These are phyloP conservation scores for Botryotinia globosa DNA, from an alignment of 2,329 filamentous ascomycete genomes.

Conservation along the genomic window DNA sequence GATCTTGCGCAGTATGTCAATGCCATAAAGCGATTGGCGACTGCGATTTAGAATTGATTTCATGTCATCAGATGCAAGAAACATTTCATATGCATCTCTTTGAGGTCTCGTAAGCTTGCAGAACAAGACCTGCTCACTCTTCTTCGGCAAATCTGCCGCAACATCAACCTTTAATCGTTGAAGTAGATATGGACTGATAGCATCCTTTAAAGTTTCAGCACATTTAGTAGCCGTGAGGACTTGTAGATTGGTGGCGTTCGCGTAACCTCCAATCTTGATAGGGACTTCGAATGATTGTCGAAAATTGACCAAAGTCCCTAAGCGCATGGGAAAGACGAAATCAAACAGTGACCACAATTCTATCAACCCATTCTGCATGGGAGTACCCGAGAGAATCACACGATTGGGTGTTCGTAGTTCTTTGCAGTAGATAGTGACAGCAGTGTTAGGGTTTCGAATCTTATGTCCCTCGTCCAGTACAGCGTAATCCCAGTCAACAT, in stretches of 20 bases:
- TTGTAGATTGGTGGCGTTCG: constrained; percentile 89
- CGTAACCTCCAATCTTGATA: constrained; percentile 89
- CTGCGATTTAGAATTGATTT: constrained; percentile 72
- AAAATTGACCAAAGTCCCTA: constrained; percentile 89
- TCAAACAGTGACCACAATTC: constrained; percentile 98
- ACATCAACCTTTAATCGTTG: constrained; percentile 94
- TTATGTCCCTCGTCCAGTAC: constrained; percentile 97
- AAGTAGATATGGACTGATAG: constrained; percentile 88
- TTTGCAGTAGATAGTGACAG: constrained; percentile 93
- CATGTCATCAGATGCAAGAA: constrained; percentile 81
- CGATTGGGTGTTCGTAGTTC: constrained; percentile 86
- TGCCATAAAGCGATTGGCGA: constrained; percentile 79
- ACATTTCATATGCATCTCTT: constrained; percentile 74
- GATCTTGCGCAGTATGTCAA: constrained; percentile 90
- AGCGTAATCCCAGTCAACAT: constrained; percentile 87
- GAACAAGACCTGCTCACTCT: constrained; percentile 94
- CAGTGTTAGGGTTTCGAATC: constrained; percentile 93
- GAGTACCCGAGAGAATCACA: constrained; percentile 91
- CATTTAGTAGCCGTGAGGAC: constrained; percentile 94
- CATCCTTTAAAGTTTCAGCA: constrained; percentile 88
- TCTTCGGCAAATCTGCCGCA: constrained; percentile 87
- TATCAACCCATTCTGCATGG: constrained; percentile 94
- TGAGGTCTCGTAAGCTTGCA: constrained; percentile 85
- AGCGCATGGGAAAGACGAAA: constrained; percentile 93
- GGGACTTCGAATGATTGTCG: constrained; percentile 89